Evolutionary conservation across 371 early-diverging fungal species (phyloP).

Genomic region (Dinochytrium kinnereticum): DNA sequence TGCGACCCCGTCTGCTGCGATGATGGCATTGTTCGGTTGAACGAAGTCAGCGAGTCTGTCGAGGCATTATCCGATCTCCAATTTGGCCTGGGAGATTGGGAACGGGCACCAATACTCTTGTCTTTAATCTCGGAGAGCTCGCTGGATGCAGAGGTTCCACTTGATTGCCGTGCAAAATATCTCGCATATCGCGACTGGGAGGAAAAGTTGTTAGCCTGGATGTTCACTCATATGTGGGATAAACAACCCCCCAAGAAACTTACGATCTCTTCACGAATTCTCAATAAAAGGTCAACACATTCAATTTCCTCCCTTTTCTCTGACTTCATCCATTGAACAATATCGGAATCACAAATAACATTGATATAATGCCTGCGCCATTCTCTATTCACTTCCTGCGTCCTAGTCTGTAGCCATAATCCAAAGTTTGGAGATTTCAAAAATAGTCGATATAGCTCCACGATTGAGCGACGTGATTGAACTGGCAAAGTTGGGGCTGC

Average conservation of each 20-base stretch:
- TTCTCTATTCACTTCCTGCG: slow-evolving; percentile 74
- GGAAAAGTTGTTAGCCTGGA: background rate
- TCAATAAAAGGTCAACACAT: slow-evolving; percentile 65
- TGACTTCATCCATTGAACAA: slow-evolving; percentile 52
- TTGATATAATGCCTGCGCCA: slow-evolving; percentile 67
- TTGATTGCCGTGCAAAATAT: background rate
- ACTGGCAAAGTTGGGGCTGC: slow-evolving; percentile 52
- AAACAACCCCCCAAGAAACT: background rate
- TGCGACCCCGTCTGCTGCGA: background rate
- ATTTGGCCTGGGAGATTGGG: background rate
- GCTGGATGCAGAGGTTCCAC: background rate
- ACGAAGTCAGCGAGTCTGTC: background rate
- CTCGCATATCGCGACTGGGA: background rate
- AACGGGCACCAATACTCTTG: background rate
- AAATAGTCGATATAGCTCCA: slow-evolving; percentile 84
- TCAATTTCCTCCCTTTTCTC: slow-evolving; percentile 56
- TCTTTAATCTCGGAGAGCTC: background rate
- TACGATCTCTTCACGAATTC: slow-evolving; percentile 66
- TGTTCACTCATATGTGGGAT: slow-evolving; percentile 11
- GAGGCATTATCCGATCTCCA: slow-evolving; percentile 5
- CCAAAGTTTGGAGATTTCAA: slow-evolving; percentile 94
- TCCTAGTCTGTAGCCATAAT: slow-evolving; percentile 89
- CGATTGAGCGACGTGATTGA: slow-evolving; percentile 47
- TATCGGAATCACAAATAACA: slow-evolving; percentile 61
- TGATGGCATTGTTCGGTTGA: background rate